Percentiles rank a stretch among this genome's conserved stretches.
Conservation (phyloP, 768 basidiomycete species). For the Nidularia pulvinata region DNA sequence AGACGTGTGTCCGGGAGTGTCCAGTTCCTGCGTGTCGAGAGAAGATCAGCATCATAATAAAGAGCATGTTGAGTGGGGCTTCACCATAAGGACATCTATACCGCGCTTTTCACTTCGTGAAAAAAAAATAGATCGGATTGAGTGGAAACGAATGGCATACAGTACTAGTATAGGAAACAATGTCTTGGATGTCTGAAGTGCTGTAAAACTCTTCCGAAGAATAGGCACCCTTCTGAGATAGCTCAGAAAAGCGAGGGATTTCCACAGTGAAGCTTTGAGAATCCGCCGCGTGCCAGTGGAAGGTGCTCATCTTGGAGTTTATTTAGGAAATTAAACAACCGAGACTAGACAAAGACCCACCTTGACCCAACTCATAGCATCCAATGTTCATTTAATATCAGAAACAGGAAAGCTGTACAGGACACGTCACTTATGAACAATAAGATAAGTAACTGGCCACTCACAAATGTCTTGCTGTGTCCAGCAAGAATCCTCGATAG, state of each 20-base stretch:
- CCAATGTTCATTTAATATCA: slow-evolving; percentile 68
- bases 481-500: slow-evolving; percentile 78
- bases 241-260: slow-evolving; percentile 56
- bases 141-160: slow-evolving; percentile 38
- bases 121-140: slow-evolving; percentile 1
- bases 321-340: not conserved
- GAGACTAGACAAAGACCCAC: slow-evolving; percentile 17
- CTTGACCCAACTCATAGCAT: slow-evolving; percentile 81
- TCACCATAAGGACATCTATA: slow-evolving; percentile 62
- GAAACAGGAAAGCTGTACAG: slow-evolving; percentile 51
- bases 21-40: slow-evolving; percentile 55
- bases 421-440: not conserved
- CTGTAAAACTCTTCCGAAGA: slow-evolving; percentile 52
- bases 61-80: not conserved
- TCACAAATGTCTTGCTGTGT: slow-evolving; percentile 78
- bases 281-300: slow-evolving; percentile 89
- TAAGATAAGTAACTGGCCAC: slow-evolving; percentile 10
- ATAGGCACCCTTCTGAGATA: slow-evolving; percentile 71
- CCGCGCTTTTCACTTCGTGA: slow-evolving; percentile 46
- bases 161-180: slow-evolving; percentile 68
- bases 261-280: slow-evolving; percentile 80
- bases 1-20: slow-evolving; percentile 85
- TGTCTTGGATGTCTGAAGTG: slow-evolving; percentile 49
- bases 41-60: not conserved
- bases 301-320: slow-evolving; percentile 55